Evolutionary conservation across 192 early-diverging fungal species (phyloP).

Genomic region (Haplosporangium gracile): DNA sequence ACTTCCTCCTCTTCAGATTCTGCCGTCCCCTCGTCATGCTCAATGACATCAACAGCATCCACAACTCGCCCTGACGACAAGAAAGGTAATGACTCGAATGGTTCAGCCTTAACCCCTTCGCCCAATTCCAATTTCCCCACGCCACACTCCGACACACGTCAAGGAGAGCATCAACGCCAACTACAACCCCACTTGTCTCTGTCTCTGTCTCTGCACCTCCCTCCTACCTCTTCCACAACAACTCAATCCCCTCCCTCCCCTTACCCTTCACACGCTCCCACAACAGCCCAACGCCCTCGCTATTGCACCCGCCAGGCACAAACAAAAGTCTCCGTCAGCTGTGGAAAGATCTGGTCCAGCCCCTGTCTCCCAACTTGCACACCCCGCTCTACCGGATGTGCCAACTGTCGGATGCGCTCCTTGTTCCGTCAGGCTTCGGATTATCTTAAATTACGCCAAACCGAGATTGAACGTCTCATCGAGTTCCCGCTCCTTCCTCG

Average conservation of each 20-base stretch:
- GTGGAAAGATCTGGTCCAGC: constrained; percentile 20
- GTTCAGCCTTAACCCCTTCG: not conserved
- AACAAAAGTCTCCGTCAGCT: constrained; percentile 30
- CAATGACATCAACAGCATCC: not conserved
- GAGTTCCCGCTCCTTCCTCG: constrained; percentile 3
- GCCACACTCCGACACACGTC: not conserved
- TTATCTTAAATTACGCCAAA: constrained; percentile 27
- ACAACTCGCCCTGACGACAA: not conserved
- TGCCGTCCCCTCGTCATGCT: not conserved
- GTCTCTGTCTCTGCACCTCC: not conserved
- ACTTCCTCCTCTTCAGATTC: not conserved
- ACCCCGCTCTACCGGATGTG: not conserved
- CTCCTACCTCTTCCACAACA: not conserved
- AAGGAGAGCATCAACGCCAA: too few species aligned
- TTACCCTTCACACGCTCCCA: too few species aligned
- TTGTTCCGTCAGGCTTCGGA: constrained; percentile 20
- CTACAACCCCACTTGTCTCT: not conserved
- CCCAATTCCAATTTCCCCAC: not conserved
- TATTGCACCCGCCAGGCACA: constrained; percentile 1
- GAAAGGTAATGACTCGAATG: not conserved
- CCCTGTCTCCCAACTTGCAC: constrained; percentile 15
- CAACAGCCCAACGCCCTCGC: not conserved
- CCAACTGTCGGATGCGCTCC: constrained; percentile 37
- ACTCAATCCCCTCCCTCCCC: not conserved
- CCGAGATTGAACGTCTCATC: constrained; percentile 21